Base-by-base conservation (phyloP, 2,329 filamentous ascomycete species). In the Phialocephala sp. region DNA sequence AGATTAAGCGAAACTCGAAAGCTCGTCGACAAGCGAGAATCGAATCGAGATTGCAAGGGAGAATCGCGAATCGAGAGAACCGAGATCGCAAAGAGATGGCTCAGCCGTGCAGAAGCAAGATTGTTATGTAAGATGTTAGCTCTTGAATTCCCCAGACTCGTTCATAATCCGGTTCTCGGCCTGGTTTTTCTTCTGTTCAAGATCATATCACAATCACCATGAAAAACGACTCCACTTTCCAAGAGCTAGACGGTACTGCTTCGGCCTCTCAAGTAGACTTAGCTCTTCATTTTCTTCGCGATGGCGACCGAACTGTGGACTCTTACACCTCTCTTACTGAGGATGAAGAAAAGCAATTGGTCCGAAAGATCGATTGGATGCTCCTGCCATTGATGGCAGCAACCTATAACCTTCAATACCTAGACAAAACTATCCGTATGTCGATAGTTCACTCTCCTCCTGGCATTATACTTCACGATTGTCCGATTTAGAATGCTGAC, bases 361-460 rank as follows among this genome's bases (percentile, higher is more conserved):
- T 54, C n/a, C 15, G 47, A 20, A 54, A 54, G 27, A 27, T 54
- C 20, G 47, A 54, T 54, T 54, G 20, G 22, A 54, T 54, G 47
- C 22, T 54, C 27, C 20, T 54, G 12, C 47, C 47, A 24, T 18
- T 54, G 4, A 27, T 24, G 22, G 20, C 22, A 2, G 47, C 22
- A 12, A 32, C 27, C 6, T 54, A 54, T 20, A 54, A 24, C 20
- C 27, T 54, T 27, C 47, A 54, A 11, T 54, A 27, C 15, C 9
- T 54, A 12, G 47, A 54, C 15, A 54, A 54, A 20, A 54, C 20
- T 18, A 43, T 43, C 15, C 41, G 41, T 43, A 43, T 18, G 11
- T 41, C 9, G 15, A 3, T 3, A 12, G 11, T 41, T 41, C 15
- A 12, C 11, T 41, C n/a, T 2, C 15, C 9, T 18, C 15, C 37